phyloP scores from a whole-genome alignment of 257 asterid species.

The Buddleja alternifolia region DNA sequence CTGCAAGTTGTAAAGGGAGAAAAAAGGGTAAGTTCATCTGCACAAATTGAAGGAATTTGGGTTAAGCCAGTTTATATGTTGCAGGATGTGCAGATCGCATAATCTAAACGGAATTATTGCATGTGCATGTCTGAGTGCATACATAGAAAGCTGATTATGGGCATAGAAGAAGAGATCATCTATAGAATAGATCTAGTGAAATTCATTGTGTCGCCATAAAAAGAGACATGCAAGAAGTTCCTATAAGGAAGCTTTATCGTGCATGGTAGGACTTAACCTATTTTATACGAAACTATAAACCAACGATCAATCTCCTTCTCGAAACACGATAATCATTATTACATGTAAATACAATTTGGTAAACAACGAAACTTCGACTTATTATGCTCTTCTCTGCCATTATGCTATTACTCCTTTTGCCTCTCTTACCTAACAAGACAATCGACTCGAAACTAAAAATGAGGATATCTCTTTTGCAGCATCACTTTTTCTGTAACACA shows the following conservation, averaged over 20 bases:
- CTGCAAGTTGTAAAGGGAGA: slow-evolving; percentile 40
- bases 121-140: slow-evolving; percentile 20
- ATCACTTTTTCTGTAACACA: background rate
- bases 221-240: slow-evolving; percentile 1
- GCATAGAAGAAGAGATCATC: background rate
- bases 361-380: background rate
- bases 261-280: slow-evolving; percentile 8
- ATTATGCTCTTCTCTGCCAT: background rate
- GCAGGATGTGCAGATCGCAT: background rate
- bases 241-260: background rate
- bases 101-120: background rate
- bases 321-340: slow-evolving; percentile 1
- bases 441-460: slow-evolving; percentile 4
- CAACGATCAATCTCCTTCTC: background rate
- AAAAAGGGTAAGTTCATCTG: background rate
- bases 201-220: background rate
- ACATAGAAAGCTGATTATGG: background rate
- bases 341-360: background rate
- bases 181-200: background rate
- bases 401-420: slow-evolving; percentile 2
- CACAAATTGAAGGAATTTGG: slow-evolving; percentile 14
- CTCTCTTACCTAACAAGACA: background rate
- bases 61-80: slow-evolving; percentile 15
- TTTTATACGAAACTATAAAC: slow-evolving; percentile 3
- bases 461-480: background rate